Base-by-base conservation (phyloP, 805 yeast species). In the Ogataea salicorniae region DNA sequence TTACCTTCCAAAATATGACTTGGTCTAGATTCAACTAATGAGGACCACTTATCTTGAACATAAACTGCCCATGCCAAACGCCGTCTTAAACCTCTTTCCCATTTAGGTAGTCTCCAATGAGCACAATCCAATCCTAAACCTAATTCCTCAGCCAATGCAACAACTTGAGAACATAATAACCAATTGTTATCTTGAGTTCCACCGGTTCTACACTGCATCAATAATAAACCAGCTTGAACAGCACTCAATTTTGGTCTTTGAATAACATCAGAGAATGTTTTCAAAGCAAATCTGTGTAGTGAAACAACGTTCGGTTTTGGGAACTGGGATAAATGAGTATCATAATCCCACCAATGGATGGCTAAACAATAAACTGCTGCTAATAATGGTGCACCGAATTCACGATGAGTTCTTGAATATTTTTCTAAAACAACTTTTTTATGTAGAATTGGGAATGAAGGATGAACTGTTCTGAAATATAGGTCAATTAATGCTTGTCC, bases 61-160 rank as follows among this genome's bases (percentile, higher is more conserved):
- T 81, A 92, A 1, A 90, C 94, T 0, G 97, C 97, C 98, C 99
- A 92, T 0, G 97, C 96, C 42, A 92, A 68, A 49, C 98, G 73
- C 56, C 88, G 79, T 45, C 99, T 74, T 42, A 92, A 68, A 6
- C 95, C 95, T 43, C 95, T 74, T 61, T 92, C 99, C 98, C 98
- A 94, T 57, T 84, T 83, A 0, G 98, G 98, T 34, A 92, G 68
- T 58, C 86, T 83, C 99, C 99, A 92, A 53, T 77, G 79, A 48
- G 84, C 81, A 59, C 97, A 91, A 60, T 91, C 92, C n/a, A 88
- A 72, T 0, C 96, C 96, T 11, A 92, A 70, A 0, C 98, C 97
- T 16, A 92, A 70, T 56, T 92, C 96, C 65, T 92, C 97, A 0
- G 97, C 83, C 17, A 91, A 67, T 0, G 95, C 85, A 6, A 88